Evolutionary conservation across 768 basidiomycete genomes (phyloP), one percentile per base, ranked within the genome.

Genomic region (Pulveroboletus sp.): DNA sequence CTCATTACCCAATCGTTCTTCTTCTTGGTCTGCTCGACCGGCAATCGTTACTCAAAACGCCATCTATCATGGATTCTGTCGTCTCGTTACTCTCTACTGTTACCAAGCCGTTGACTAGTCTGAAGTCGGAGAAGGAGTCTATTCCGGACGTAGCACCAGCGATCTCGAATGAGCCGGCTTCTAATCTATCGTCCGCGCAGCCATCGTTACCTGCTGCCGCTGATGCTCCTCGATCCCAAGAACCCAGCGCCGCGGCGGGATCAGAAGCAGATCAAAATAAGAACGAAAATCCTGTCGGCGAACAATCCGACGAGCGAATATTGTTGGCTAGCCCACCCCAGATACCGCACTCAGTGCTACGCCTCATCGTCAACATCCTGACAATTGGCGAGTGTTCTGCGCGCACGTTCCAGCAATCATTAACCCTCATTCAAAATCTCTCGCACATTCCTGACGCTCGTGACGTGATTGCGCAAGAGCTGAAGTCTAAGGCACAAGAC

Each of bases 311-410:
- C 43, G 72, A 74, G 49, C 75, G 74, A 47, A 63, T 73, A n/a
- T 65, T 89, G 13, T 71, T 91, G 13, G 75, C 84, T 11, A 80
- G 77, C 44, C 84, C 90, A 16, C 97, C 97, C 12, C 84, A 86
- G 55, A 85, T 98, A 50, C 92, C 94, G 7, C 81, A 88, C 43
- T 66, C 81, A 4, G 84, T 89, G n/a, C 76, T 98, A 21, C 85
- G 90, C 32, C 80, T 94, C 32, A 92, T 98, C 51, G 93, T 97
- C 64, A 98, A 98, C 67, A 93, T 98, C 58, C 75, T 99, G 53
- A 97, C 97, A n/a, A 78, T 87, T 17, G 97, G 97, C 37, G 97
- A 99, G 73, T 98, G 95, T 63, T 93, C 94, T 20, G 90, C 87
- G 36, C 79, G 88, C 27, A 97, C 94, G n/a, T 99, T 99, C 80